Evolutionary conservation across 257 asterid genomes (phyloP).

Genomic region (Ajuga chamaepitys): DNA sequence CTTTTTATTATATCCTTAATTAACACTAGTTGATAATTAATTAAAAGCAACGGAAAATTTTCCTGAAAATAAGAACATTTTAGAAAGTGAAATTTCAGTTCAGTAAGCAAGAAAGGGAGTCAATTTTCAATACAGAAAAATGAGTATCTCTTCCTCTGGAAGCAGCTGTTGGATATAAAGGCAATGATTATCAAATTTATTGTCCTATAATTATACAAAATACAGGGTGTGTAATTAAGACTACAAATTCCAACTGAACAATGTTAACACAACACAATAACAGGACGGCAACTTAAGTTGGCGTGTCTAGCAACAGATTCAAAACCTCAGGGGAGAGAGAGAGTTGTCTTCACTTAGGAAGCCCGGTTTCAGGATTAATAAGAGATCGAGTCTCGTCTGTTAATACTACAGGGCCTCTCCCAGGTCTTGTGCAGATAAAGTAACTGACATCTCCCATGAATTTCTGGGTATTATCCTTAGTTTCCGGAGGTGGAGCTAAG

Average conservation of each 20-base stretch:
- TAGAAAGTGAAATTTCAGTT: too few relatives aligned
- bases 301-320: background rate
- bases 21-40: too few relatives aligned
- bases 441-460: constrained; percentile 78
- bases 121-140: too few relatives aligned
- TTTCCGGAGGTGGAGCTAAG: constrained; percentile 76
- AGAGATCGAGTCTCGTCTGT: constrained; percentile 67
- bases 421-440: constrained; percentile 65
- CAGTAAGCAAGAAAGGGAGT: too few relatives aligned
- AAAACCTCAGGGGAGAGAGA: background rate
- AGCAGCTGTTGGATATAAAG: too few relatives aligned
- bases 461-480: constrained; percentile 48
- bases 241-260: background rate
- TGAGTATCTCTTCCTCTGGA: too few relatives aligned
- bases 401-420: constrained; percentile 72
- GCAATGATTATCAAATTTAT: too few relatives aligned
- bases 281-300: background rate
- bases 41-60: too few relatives aligned
- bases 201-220: too few relatives aligned
- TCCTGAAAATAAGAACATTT: too few relatives aligned
- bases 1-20: too few relatives aligned
- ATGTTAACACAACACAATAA: background rate
- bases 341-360: constrained; percentile 50
- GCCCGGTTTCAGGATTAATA: constrained; percentile 62
- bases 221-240: background rate